phyloP scores from a whole-genome alignment of 129 eudicot genomes.

The Arctium minus region DNA sequence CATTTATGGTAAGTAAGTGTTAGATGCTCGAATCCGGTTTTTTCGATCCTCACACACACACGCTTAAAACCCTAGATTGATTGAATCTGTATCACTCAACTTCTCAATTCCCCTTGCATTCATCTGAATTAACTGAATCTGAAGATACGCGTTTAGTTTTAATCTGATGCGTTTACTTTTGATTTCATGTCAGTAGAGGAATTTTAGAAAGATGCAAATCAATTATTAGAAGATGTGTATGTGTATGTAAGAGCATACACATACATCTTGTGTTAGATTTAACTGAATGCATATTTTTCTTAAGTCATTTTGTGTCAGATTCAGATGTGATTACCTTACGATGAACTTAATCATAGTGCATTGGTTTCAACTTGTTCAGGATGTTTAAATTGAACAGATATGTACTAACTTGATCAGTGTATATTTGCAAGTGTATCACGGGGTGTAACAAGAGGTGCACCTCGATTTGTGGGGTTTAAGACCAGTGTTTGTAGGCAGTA shows the following conservation, averaged over 20 bases:
- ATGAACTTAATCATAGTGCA: background rate
- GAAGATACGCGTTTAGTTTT: background rate
- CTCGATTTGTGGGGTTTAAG: background rate
- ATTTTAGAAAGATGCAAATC: background rate
- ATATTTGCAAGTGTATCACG: background rate
- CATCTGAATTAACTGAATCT: conserved; percentile 1
- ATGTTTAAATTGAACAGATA: background rate
- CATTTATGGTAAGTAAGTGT: conserved; percentile 27
- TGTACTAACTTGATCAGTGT: background rate
- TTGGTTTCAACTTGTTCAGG: background rate
- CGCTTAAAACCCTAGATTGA: conserved; percentile 24
- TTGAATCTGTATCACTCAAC: background rate
- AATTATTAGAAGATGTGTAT: background rate
- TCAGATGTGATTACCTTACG: background rate
- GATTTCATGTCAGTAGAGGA: background rate
- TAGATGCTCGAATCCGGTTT: background rate
- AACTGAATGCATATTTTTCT: no score
- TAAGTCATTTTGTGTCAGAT: background rate
- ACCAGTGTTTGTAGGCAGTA: background rate
- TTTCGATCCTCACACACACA: background rate
- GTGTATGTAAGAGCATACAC: background rate
- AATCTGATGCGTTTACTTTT: conserved; percentile 3
- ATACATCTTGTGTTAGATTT: no score
- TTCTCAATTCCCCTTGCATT: background rate
- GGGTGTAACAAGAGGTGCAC: background rate